These are phyloP conservation scores for Coniochaeta prunicola DNA, from an alignment of 2,329 filamentous ascomycete species.

Conservation along the genomic window DNA sequence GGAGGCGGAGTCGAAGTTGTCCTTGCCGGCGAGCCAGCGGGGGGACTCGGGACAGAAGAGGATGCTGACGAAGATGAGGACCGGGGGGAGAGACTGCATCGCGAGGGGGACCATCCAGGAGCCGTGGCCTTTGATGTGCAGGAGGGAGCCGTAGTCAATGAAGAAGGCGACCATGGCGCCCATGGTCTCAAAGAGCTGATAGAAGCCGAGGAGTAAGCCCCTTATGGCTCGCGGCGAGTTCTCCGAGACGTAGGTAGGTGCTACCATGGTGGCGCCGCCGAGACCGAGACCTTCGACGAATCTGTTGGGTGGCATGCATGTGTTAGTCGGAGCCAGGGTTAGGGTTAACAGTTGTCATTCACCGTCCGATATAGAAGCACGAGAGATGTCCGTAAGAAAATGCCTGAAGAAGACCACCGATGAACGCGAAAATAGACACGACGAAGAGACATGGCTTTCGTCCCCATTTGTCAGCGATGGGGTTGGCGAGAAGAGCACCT, in stretches of 20 bases:
- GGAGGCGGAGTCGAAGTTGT: conserved; percentile 41
- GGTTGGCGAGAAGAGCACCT: conserved; percentile 15
- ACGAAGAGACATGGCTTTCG: conserved; percentile 20
- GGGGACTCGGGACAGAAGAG: conserved; percentile 53
- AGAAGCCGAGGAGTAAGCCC: conserved; percentile 52
- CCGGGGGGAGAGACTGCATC: conserved; percentile 48
- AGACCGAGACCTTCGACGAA: conserved; percentile 47
- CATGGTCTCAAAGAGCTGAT: conserved; percentile 49
- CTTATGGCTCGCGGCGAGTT: conserved; percentile 52
- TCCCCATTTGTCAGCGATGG: conserved; percentile 20
- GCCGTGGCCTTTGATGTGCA: conserved; percentile 32
- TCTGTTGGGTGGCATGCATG: conserved; percentile 8
- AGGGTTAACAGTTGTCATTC: background rate
- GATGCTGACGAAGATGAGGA: conserved; percentile 47
- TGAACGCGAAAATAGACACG: conserved; percentile 14
- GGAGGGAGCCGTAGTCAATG: conserved; percentile 44
- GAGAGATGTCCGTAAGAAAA: conserved; percentile 20
- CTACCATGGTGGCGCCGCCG: conserved; percentile 47
- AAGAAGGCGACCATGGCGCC: conserved; percentile 45
- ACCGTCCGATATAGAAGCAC: conserved; percentile 21
- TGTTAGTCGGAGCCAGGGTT: background rate
- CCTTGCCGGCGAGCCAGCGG: conserved; percentile 49
- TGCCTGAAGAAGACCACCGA: conserved; percentile 23
- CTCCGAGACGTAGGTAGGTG: conserved; percentile 54
- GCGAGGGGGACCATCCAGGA: conserved; percentile 50